A percentile compares a stretch with the other conserved stretches of the same genome.
Conservation (phyloP, 2,329 filamentous ascomycete genomes). For the Phialophora expanda region DNA sequence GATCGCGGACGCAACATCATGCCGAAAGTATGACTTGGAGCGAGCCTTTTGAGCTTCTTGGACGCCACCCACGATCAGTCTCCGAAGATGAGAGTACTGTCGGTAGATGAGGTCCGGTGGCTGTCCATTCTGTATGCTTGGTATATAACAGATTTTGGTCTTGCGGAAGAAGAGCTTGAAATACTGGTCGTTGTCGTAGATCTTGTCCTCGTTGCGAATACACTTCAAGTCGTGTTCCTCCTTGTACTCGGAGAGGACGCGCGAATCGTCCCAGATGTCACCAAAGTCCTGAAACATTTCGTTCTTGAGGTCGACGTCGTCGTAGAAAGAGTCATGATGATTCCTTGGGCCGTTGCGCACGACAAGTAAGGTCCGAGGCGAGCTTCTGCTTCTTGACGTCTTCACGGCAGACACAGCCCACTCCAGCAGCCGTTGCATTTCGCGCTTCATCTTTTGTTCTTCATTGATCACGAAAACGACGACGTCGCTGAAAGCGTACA, state of each 20-base stretch:
- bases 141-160: constrained; percentile 13
- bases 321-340: constrained; percentile 13
- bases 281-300: constrained; percentile 11
- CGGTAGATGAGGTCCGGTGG: constrained; percentile 2
- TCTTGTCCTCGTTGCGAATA: constrained; percentile 5
- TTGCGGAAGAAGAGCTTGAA: constrained; percentile 14
- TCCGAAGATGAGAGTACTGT: constrained; percentile 9
- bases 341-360: constrained; percentile 3
- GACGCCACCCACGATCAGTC: constrained; percentile 7
- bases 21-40: constrained; percentile 14
- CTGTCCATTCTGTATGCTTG: constrained; percentile 9
- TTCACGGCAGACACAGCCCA: constrained; percentile 11
- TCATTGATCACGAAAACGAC: constrained; percentile 12
- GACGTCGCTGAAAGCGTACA: constrained; percentile 14
- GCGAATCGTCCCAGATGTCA: constrained; percentile 12
- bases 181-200: constrained; percentile 13
- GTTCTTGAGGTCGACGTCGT: constrained; percentile 12
- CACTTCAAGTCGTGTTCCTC: constrained; percentile 6
- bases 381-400: constrained; percentile 9
- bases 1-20: constrained; percentile 8
- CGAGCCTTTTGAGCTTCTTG: constrained; percentile 11
- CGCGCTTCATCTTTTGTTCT: constrained; percentile 13
- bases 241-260: constrained; percentile 1
- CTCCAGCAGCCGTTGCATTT: constrained; percentile 16
- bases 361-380: constrained; percentile 11